phyloP scores from a whole-genome alignment of 192 early-diverging fungal genomes.

The Dissophora globulifera region DNA sequence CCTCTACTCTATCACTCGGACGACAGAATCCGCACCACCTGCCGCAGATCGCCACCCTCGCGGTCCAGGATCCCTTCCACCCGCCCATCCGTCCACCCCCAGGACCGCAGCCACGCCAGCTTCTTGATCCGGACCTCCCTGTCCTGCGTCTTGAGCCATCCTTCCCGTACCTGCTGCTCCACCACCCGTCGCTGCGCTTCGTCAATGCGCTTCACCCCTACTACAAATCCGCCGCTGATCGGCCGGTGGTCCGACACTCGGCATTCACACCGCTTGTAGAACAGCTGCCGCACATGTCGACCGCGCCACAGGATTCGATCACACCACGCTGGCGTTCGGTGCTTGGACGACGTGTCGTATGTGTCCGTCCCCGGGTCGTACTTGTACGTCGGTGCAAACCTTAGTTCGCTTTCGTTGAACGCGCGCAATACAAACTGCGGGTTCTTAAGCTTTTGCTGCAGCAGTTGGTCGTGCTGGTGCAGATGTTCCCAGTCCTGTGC shows the following conservation, averaged over 20 bases:
- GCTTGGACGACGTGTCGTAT: slow-evolving; percentile 96
- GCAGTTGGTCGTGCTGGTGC: slow-evolving; percentile 73
- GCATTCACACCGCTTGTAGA: slow-evolving; percentile 78
- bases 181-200: slow-evolving; percentile 57
- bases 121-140: slow-evolving; percentile 50
- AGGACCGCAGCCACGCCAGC: slow-evolving; percentile 46
- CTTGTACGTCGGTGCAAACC: slow-evolving; percentile 97
- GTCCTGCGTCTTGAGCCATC: slow-evolving; percentile 57
- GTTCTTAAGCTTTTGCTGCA: slow-evolving; percentile 60
- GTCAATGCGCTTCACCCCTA: slow-evolving; percentile 69
- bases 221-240: slow-evolving; percentile 75
- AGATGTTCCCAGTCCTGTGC: slow-evolving; percentile 68
- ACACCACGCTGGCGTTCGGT: slow-evolving; percentile 94
- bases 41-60: slow-evolving; percentile 31
- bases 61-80: slow-evolving; percentile 41
- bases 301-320: slow-evolving; percentile 86
- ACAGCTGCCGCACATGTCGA: slow-evolving; percentile 49
- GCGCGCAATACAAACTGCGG: slow-evolving; percentile 78
- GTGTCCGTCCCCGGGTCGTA: slow-evolving; percentile 85
- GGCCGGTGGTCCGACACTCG: slow-evolving; percentile 88
- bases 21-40: slow-evolving; percentile 33
- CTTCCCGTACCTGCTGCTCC: slow-evolving; percentile 59
- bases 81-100: slow-evolving; percentile 46
- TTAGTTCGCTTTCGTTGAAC: slow-evolving; percentile 81
- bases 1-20: slow-evolving; percentile 18